Evolutionary conservation across 495 filamentous ascomycete species (phyloP).

Genomic region (Margaritispora aquatica): DNA sequence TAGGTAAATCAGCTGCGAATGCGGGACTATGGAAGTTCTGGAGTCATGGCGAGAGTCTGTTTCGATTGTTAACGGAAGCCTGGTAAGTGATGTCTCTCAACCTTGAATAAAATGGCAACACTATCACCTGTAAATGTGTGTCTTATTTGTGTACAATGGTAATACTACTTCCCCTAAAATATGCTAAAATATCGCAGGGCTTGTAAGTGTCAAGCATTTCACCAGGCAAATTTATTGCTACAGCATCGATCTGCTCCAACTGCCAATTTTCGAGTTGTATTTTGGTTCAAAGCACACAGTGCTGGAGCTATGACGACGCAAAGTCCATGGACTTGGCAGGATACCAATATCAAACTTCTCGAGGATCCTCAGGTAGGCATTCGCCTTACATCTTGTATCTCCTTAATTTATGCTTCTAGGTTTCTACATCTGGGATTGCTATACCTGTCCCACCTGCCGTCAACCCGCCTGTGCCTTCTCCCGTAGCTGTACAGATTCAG

Average conservation of each 20-base stretch:
- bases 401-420: too few species aligned
- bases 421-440: not conserved
- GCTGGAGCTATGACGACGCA: not conserved
- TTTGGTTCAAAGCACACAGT: constrained; percentile 12
- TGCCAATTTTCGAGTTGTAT: constrained; percentile 21
- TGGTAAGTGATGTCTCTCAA: constrained; percentile 3
- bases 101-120: too few species aligned
- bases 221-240: constrained; percentile 12
- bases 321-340: constrained; percentile 19
- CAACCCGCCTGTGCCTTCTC: not conserved
- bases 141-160: too few species aligned
- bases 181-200: not conserved
- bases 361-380: not conserved
- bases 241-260: constrained; percentile 8
- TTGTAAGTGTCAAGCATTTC: constrained; percentile 9
- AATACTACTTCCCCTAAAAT: too few species aligned
- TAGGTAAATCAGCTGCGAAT: not conserved
- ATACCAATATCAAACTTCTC: constrained; percentile 22
- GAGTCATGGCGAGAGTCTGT: constrained; percentile 8
- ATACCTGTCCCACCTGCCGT: not conserved
- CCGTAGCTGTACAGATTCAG: not conserved
- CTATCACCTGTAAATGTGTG: too few species aligned
- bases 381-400: not conserved
- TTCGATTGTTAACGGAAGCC: constrained; percentile 2
- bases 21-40: constrained; percentile 11